phyloP scores from a whole-genome alignment of 2,329 filamentous ascomycete species.

The Davidsoniella virescens region DNA sequence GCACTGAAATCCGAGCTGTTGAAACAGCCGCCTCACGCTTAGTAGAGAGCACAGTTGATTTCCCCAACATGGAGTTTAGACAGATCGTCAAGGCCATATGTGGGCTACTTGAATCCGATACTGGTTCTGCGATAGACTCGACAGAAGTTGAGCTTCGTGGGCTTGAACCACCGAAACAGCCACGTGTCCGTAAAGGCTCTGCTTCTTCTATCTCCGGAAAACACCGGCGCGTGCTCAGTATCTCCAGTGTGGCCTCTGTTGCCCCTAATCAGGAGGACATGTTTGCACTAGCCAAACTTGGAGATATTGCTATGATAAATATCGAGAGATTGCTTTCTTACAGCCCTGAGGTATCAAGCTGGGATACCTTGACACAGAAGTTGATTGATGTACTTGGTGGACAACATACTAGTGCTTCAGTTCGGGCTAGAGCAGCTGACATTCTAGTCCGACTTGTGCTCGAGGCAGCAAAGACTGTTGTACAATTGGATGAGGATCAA shows the following conservation, averaged over 20 bases:
- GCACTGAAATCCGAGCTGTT: slow-evolving; percentile 69
- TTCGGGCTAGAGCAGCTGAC: slow-evolving; percentile 45
- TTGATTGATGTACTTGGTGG: slow-evolving; percentile 36
- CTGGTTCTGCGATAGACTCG: slow-evolving; percentile 11
- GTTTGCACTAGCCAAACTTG: slow-evolving; percentile 57
- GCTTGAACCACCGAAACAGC: slow-evolving; percentile 7
- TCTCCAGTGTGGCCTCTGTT: slow-evolving; percentile 27
- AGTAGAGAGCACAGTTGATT: slow-evolving; percentile 83
- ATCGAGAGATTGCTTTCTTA: slow-evolving; percentile 56
- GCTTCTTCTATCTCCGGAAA: slow-evolving; percentile 24
- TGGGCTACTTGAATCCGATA: slow-evolving; percentile 38
- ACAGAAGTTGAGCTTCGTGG: slow-evolving; percentile 8
- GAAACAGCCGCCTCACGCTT: slow-evolving; percentile 74
- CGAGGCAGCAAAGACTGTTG: slow-evolving; percentile 40
- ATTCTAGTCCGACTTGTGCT: slow-evolving; percentile 43
- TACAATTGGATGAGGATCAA: slow-evolving; percentile 31
- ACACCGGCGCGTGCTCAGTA: slow-evolving; percentile 31
- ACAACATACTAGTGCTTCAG: slow-evolving; percentile 29
- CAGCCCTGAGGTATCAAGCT: slow-evolving; percentile 54
- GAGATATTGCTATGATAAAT: slow-evolving; percentile 58
- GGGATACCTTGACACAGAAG: slow-evolving; percentile 47
- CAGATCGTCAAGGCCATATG: slow-evolving; percentile 64
- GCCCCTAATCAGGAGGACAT: slow-evolving; percentile 45
- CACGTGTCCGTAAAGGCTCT: slow-evolving; percentile 18
- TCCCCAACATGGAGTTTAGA: slow-evolving; percentile 66